Evolutionary conservation across 2,329 filamentous ascomycete genomes (phyloP), one percentile per base, ranked within the genome.

Genomic region (Pyrenophora graminea): DNA sequence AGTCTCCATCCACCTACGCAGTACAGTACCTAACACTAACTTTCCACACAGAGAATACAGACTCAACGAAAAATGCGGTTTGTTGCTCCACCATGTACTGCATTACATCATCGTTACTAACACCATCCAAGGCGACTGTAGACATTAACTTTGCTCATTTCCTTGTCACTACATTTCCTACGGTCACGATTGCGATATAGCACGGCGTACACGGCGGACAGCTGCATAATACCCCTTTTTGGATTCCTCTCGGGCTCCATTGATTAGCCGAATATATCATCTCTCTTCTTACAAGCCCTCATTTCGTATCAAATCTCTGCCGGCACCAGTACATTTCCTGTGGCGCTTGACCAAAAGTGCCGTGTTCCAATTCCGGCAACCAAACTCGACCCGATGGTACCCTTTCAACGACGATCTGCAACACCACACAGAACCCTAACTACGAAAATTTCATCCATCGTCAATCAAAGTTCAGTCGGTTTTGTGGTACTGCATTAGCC

Each of bases 21-120:
- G 10, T 31, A 18, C 18, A 15, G 10, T 31, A 18, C 18, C 12
- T 12, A n/a, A 39, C 41, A 36, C 58, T 65, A 34, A 68, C 36
- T 27, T 18, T 18, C n/a, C 2, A 7, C 10, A 23, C 42, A 76
- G 74, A 69, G 77, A 80, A 66, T 79, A 79, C 52, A 70, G 77
- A 60, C 60, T 79, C 25, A 70, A 77, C 48, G 78, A 80, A 59
- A 74, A 76, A 53, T 80, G 78, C 61, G 74, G 78, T 79, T 60
- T 43, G 69, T 67, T 39, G 27, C 34, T 44, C 39, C 37, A 25
- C 19, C 27, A 44, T n/a, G 25, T 7, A 34, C 13, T 21, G 23
- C 31, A 18, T 12, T 43, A 41, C 21, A n/a, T 17, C 13, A 21
- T 1, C 41, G 15, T 31, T 41, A 49, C 62, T 64, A 49, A 67